These are phyloP conservation scores for Pestalotiopsis sp. DNA, from an alignment of 2,329 filamentous ascomycete genomes.

Conservation along the genomic window DNA sequence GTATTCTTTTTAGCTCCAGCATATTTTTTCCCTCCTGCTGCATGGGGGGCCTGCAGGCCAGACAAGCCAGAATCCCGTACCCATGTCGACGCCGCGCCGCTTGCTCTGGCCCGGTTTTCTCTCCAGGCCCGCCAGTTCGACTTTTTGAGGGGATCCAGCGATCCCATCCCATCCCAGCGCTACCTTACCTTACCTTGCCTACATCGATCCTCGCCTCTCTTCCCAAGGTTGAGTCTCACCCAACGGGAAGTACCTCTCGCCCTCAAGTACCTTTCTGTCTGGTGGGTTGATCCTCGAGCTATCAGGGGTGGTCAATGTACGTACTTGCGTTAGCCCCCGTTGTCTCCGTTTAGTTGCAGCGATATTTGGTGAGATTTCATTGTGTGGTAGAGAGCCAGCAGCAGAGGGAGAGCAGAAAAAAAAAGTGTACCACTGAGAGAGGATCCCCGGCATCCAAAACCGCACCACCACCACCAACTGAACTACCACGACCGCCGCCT, in stretches of 20 bases:
- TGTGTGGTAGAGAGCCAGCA: neutral
- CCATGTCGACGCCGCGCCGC: neutral
- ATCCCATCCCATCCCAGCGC: neutral
- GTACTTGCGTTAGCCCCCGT: neutral
- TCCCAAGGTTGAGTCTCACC: neutral
- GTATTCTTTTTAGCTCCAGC: neutral
- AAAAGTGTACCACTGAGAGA: neutral
- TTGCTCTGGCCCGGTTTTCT: neutral
- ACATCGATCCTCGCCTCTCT: neutral
- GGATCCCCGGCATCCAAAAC: conserved; percentile 4
- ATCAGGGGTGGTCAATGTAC: neutral
- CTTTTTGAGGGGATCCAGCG: neutral
- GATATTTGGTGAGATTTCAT: neutral
- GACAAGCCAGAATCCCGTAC: neutral
- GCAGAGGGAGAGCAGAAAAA: neutral
- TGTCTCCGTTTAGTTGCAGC: neutral
- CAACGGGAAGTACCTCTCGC: neutral
- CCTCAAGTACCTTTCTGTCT: neutral
- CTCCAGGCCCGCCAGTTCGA: neutral
- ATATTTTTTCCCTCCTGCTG: neutral
- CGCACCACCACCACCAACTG: conserved; percentile 3
- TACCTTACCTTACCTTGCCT: neutral
- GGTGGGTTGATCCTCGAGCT: neutral
- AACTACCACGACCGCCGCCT: conserved; percentile 4
- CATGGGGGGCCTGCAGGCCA: neutral